Percentiles rank a stretch among this genome's conserved stretches.
phyloP scores from a whole-genome alignment of 495 filamentous ascomycete species.

The Neurospora africana region DNA sequence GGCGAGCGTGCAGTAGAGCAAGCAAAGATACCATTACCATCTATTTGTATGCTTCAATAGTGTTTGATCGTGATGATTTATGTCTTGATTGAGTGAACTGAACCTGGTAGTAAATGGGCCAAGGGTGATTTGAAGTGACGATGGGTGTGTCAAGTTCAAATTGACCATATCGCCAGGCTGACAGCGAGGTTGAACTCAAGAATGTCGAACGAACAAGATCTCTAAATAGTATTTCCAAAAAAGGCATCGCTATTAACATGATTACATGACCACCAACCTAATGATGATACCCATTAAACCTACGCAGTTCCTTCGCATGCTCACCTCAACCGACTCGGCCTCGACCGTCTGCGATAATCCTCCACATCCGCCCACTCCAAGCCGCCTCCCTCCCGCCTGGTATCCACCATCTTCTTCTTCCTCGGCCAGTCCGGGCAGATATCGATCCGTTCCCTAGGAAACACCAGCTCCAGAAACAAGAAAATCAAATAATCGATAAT shows the following conservation, averaged over 20 bases:
- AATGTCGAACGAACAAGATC: background rate
- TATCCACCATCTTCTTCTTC: conserved; percentile 36
- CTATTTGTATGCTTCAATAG: background rate
- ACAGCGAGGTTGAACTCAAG: background rate
- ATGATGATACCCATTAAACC: background rate
- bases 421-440: conserved; percentile 84
- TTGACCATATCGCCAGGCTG: background rate
- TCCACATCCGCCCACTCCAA: background rate
- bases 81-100: background rate
- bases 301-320: background rate
- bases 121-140: background rate
- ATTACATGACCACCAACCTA: background rate
- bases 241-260: background rate
- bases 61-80: background rate
- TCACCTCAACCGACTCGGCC: background rate
- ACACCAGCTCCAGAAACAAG: conserved; percentile 76
- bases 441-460: conserved; percentile 75
- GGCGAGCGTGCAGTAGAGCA: background rate
- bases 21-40: background rate
- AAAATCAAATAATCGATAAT: conserved; percentile 89
- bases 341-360: background rate
- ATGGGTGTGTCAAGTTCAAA: background rate
- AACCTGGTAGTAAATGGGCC: background rate
- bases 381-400: conserved; percentile 1
- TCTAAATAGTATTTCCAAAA: background rate